A percentile compares a stretch with the other conserved stretches of the same genome.
These are phyloP conservation scores for Chalciporus pseudorubinellus DNA, from an alignment of 768 basidiomycete species.

Conservation along the genomic window DNA sequence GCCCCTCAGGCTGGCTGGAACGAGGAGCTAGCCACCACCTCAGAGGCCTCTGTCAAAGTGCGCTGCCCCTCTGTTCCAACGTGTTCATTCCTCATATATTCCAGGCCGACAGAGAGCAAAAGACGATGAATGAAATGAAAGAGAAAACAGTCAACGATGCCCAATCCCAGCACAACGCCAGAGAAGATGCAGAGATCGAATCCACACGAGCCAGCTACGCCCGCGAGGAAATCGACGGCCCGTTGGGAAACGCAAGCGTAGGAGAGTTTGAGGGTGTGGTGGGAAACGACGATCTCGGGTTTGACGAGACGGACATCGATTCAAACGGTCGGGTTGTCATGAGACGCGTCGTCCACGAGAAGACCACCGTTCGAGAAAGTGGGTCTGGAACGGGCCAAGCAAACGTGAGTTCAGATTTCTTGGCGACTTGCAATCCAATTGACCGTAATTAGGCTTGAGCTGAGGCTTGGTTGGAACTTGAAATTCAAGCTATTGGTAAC, in stretches of 20 bases:
- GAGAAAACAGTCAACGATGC: slow-evolving; percentile 21
- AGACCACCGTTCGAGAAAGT: slow-evolving; percentile 1
- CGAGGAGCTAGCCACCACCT: slow-evolving; percentile 57
- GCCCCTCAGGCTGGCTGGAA: slow-evolving; percentile 81
- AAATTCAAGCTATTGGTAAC: slow-evolving; percentile 12
- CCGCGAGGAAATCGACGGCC: slow-evolving; percentile 28
- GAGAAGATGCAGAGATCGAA: slow-evolving; percentile 15
- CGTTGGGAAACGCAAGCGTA: slow-evolving; percentile 26
- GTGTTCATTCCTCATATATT: neutral
- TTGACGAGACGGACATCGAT: slow-evolving; percentile 23
- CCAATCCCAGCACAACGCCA: slow-evolving; percentile 7
- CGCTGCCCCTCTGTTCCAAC: neutral
- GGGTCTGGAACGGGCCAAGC: slow-evolving; percentile 11
- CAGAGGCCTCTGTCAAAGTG: slow-evolving; percentile 68
- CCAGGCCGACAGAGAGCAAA: slow-evolving; percentile 27
- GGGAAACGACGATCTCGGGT: slow-evolving; percentile 29
- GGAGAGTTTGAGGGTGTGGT: slow-evolving; percentile 32
- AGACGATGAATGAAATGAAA: slow-evolving; percentile 18
- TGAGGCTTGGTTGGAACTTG: slow-evolving; percentile 13
- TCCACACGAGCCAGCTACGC: slow-evolving; percentile 27
- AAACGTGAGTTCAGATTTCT: slow-evolving; percentile 12
- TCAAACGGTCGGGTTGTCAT: slow-evolving; percentile 23
- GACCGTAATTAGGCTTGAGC: neutral
- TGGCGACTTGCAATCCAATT: neutral
- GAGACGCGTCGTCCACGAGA: slow-evolving; percentile 13